A percentile compares a stretch with the other conserved stretches of the same genome.
Evolutionary conservation across 164 flowering plant genomes (phyloP).

Genomic region (Annona squamosa): DNA sequence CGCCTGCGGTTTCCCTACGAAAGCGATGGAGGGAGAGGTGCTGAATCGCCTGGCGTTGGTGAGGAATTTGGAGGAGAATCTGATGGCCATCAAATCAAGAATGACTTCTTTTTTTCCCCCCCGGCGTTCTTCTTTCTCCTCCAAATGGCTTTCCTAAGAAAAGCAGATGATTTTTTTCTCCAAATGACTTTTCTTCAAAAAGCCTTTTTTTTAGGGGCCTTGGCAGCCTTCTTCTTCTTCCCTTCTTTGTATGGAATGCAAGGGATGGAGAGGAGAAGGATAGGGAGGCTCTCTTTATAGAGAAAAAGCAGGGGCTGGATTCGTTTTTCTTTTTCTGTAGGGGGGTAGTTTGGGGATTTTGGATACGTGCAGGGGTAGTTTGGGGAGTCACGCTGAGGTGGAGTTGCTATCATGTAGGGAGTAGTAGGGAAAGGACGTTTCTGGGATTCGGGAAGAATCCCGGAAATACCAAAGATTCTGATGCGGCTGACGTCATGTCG

Average conservation of each 20-base stretch:
- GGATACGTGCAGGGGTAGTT: not conserved
- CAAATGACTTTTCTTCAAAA: no score
- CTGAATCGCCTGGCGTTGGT: slow-evolving; percentile 18
- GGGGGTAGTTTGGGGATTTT: not conserved
- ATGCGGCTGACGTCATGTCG: not conserved
- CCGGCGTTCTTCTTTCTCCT: not conserved
- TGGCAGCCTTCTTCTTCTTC: not conserved
- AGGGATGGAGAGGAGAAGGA: not conserved
- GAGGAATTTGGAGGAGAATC: slow-evolving; percentile 22
- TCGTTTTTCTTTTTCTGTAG: not conserved
- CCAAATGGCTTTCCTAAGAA: not conserved
- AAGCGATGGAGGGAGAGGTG: slow-evolving; percentile 22
- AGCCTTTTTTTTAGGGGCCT: not conserved
- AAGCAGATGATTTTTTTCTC: no score
- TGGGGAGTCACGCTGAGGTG: not conserved
- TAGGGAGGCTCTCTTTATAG: not conserved
- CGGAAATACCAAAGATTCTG: not conserved
- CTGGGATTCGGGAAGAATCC: slow-evolving; percentile 1
- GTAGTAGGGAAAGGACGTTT: not conserved
- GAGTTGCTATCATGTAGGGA: not conserved
- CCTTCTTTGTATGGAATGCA: not conserved
- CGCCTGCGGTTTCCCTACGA: slow-evolving; percentile 11
- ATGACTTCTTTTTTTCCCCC: not conserved
- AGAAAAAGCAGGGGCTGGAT: not conserved
- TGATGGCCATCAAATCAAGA: slow-evolving; percentile 26